A percentile compares a stretch with the other conserved stretches of the same genome.
Evolutionary conservation across 179 eudicot species (phyloP).

Genomic region (Nepenthes alata): DNA sequence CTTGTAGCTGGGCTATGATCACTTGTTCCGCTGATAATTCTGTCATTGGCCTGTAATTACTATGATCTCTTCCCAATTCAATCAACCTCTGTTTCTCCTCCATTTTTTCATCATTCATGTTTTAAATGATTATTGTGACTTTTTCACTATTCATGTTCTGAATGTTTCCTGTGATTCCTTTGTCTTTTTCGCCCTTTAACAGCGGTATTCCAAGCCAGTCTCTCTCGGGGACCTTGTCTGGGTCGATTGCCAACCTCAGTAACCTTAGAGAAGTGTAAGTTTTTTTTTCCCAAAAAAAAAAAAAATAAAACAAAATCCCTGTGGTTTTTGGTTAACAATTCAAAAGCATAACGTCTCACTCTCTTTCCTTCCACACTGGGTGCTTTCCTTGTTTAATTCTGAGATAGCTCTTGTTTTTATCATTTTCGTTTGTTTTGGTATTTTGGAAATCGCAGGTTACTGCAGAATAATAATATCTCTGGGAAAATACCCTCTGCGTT

Average conservation of each 20-base stretch:
- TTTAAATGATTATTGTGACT: neutral
- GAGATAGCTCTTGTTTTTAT: too few relatives aligned
- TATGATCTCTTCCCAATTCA: neutral
- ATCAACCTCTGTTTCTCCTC: too few relatives aligned
- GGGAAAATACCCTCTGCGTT: constrained; percentile 67
- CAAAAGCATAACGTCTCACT: too few relatives aligned
- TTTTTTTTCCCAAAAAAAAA: neutral
- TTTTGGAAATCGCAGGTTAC: constrained; percentile 26
- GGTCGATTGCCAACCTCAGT: constrained; percentile 61
- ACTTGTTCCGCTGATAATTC: constrained; percentile 70
- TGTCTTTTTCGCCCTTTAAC: constrained; percentile 4
- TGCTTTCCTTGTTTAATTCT: too few relatives aligned
- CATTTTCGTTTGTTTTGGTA: neutral
- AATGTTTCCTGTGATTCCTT: neutral
- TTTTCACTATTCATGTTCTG: neutral
- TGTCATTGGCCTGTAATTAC: constrained; percentile 53
- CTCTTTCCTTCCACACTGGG: too few relatives aligned
- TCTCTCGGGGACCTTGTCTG: constrained; percentile 61
- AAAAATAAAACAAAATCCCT: neutral
- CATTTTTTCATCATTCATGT: too few relatives aligned
- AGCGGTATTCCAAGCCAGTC: constrained; percentile 91
- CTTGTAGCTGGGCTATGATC: constrained; percentile 95
- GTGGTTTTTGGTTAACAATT: too few relatives aligned
- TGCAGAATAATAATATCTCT: constrained; percentile 77
- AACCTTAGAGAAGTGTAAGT: constrained; percentile 82